These are phyloP conservation scores for Suillus discolor DNA, from an alignment of 768 basidiomycete species.

Conservation along the genomic window DNA sequence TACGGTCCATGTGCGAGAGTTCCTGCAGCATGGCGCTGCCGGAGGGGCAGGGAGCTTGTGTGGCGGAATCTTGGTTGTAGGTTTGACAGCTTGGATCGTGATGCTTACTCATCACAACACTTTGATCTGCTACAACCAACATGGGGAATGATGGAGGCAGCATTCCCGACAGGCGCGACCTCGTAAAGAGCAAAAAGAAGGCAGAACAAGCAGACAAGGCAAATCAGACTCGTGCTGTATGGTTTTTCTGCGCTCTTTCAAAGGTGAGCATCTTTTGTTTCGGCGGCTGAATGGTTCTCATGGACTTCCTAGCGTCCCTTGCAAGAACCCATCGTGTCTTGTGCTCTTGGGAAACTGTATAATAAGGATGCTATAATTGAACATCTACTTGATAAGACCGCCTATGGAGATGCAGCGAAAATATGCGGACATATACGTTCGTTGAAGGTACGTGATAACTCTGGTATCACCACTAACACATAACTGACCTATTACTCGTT, in stretches of 20 bases:
- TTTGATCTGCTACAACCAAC: conserved; percentile 14
- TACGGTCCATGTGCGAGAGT: conserved; percentile 93
- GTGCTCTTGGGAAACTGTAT: conserved; percentile 91
- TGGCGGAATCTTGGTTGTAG: neutral
- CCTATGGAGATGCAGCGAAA: conserved; percentile 88
- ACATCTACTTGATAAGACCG: conserved; percentile 78
- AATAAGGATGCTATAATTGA: conserved; percentile 95
- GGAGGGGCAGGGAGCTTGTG: conserved; percentile 9
- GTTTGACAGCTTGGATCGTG: neutral
- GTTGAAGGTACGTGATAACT: conserved; percentile 66
- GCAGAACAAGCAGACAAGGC: conserved; percentile 90
- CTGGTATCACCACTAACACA: neutral
- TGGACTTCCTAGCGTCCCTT: conserved; percentile 64
- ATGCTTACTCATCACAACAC: conserved; percentile 8
- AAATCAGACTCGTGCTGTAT: conserved; percentile 83
- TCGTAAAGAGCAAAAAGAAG: conserved; percentile 75
- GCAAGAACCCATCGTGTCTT: conserved; percentile 88
- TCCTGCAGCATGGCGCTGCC: conserved; percentile 88
- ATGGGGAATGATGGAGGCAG: conserved; percentile 93
- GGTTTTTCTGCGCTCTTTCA: conserved; percentile 94
- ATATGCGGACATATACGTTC: conserved; percentile 93
- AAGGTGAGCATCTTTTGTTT: conserved; percentile 58
- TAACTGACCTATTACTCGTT: conserved; percentile 6
- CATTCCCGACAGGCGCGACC: conserved; percentile 81
- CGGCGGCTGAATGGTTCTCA: conserved; percentile 6